Percentiles rank a stretch among this genome's conserved stretches.
Conservation (phyloP, 164 flowering plant species). For the Malania oleifera region DNA sequence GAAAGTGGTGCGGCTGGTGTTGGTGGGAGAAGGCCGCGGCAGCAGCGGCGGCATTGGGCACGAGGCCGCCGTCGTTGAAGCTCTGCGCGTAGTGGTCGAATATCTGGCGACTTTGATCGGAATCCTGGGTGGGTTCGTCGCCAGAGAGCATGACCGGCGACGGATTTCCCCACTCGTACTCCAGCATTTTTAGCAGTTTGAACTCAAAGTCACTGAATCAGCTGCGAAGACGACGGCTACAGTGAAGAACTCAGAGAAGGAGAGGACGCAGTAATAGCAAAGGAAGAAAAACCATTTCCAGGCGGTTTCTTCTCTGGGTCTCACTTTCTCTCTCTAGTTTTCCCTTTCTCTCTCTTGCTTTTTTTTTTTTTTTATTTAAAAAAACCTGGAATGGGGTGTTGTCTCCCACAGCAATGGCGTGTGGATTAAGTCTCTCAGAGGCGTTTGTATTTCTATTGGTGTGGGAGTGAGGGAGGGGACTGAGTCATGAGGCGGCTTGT, state of each 20-base stretch:
- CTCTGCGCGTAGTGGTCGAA: slow-evolving; percentile 39
- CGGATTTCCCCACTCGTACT: slow-evolving; percentile 66
- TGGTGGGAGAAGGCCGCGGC: slow-evolving; percentile 18
- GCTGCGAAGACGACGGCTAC: too few species aligned
- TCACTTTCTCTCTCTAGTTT: too few species aligned
- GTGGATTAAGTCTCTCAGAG: slow-evolving; percentile 7
- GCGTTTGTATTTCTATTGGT: too few species aligned
- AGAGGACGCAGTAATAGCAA: too few species aligned
- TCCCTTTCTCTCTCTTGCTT: too few species aligned
- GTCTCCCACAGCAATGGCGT: not conserved
- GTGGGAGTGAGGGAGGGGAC: not conserved
- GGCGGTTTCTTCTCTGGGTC: too few species aligned
- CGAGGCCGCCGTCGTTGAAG: slow-evolving; percentile 17
- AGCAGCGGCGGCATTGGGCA: slow-evolving; percentile 4
- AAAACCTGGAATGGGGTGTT: too few species aligned
- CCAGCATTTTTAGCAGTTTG: slow-evolving; percentile 48
- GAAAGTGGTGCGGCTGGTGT: slow-evolving; percentile 11
- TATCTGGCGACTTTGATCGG: slow-evolving; percentile 34
- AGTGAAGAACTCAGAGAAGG: slow-evolving; percentile 9
- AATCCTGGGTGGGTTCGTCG: slow-evolving; percentile 24
- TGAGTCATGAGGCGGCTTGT: slow-evolving; percentile 26
- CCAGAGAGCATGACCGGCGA: slow-evolving; percentile 36
- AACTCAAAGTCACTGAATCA: too few species aligned
- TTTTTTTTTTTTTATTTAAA: too few species aligned
- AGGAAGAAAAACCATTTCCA: too few species aligned